These are phyloP conservation scores for Rhizopogon vulgaris DNA, from an alignment of 768 basidiomycete species.

Conservation along the genomic window DNA sequence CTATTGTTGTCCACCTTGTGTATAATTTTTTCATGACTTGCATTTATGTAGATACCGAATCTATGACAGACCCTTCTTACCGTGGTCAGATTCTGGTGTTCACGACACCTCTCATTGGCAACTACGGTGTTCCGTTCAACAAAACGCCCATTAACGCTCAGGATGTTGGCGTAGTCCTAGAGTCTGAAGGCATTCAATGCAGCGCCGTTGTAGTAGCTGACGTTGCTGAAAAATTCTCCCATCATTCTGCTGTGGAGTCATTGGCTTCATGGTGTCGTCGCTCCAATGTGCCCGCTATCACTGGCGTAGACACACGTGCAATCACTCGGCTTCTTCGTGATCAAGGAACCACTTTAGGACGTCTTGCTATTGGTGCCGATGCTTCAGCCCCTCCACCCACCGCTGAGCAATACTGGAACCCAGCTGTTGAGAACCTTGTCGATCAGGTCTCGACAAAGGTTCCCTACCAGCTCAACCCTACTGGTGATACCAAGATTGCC, in stretches of 20 bases:
- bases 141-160: constrained; percentile 60
- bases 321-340: constrained; percentile 91
- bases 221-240: constrained; percentile 91
- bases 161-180: constrained; percentile 84
- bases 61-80: constrained; percentile 99
- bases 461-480: constrained; percentile 81
- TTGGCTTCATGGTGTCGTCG: constrained; percentile 91
- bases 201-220: constrained; percentile 90
- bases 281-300: constrained; percentile 85
- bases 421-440: constrained; percentile 86
- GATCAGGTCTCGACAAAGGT: constrained; percentile 85
- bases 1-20: not conserved
- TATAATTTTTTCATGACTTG: constrained; percentile 6
- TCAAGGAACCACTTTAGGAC: constrained; percentile 94
- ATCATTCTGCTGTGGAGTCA: constrained; percentile 90
- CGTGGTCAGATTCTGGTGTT: constrained; percentile 97
- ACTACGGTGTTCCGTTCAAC: constrained; percentile 93
- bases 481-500: constrained; percentile 86
- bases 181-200: constrained; percentile 87
- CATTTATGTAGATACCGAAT: constrained; percentile 83
- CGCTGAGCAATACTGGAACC: constrained; percentile 85
- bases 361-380: constrained; percentile 78
- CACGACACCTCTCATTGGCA: constrained; percentile 96
- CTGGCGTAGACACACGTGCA: constrained; percentile 96
- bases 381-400: constrained; percentile 52